Evolutionary conservation across 83 land plant species (phyloP), one percentile per base, ranked within the genome.

Genomic region (Picea engelmannii): DNA sequence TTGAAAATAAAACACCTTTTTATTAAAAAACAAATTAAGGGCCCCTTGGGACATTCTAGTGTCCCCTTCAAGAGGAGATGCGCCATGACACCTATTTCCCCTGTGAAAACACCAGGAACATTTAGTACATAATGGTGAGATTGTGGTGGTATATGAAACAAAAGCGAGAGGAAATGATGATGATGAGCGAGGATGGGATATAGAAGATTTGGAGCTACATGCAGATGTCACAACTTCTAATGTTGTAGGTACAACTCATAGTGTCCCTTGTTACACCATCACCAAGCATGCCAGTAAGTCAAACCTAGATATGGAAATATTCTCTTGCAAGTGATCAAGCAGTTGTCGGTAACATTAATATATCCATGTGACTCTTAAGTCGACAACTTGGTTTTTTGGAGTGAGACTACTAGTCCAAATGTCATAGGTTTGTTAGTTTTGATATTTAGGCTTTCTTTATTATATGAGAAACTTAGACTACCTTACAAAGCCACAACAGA

Each of bases 271-370:
- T 91, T 66, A 82, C 88, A 21, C 91, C 90, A 25, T 77, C 87
- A 23, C 87, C 86, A 40, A 91, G 95, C 18, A 82, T 86, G 82
- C 92, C 91, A 11, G 90, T 84, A 25, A 88, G 81, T 58, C 92
- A 88, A 62, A 85, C 81, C 66, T 92, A 91, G 95, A 82, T 47
- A 15, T 91, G 91, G 27, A 88, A 78, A 52, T 92, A 88, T 6
- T 85, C 93, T 66, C 88, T 92, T 61, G 95, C 95, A 11, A 91
- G 91, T 60, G 95, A 92, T 27, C 93, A 91, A 80, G 95, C 84
- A 10, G 91, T 91, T 63, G 91, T 91, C 21, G 93, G 95, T 17
- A 87, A 93, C 59, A 91, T 91, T 81, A 91, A 92, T 62, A 86
- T 91, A 35, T 1, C 38, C 38, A 35, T 35, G 38, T 35, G 38